Percentiles rank a stretch among this genome's conserved stretches.
These are phyloP conservation scores for Sphaerosporella brunnea DNA, from an alignment of 495 filamentous ascomycete species.

Conservation along the genomic window DNA sequence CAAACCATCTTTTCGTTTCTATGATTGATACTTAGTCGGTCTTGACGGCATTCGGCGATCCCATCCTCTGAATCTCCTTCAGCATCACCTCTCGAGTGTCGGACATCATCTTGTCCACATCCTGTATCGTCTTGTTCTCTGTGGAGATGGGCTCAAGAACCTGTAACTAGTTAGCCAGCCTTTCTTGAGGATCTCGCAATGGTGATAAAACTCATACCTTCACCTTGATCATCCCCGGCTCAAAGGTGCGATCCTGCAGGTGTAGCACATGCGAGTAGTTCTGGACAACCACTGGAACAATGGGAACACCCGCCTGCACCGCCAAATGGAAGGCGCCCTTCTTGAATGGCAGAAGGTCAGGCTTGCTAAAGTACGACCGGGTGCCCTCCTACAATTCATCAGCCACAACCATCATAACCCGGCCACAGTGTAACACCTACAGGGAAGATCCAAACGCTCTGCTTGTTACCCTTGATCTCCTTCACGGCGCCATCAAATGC, in stretches of 20 bases:
- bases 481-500: slow-evolving; percentile 69
- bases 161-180: slow-evolving; percentile 28
- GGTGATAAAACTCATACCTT: slow-evolving; percentile 47
- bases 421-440: too few relatives aligned
- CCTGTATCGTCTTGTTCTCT: slow-evolving; percentile 51
- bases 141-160: slow-evolving; percentile 73
- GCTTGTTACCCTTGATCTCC: slow-evolving; percentile 54
- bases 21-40: not conserved
- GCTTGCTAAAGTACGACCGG: slow-evolving; percentile 65
- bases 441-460: slow-evolving; percentile 86
- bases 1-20: not conserved
- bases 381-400: slow-evolving; percentile 75
- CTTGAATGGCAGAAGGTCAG: slow-evolving; percentile 77
- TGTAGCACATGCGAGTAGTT: slow-evolving; percentile 79
- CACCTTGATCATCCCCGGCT: slow-evolving; percentile 55
- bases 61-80: slow-evolving; percentile 45
- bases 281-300: slow-evolving; percentile 70
- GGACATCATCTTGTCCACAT: slow-evolving; percentile 64
- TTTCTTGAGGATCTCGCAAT: not conserved
- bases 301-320: slow-evolving; percentile 79
- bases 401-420: too few relatives aligned
- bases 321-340: slow-evolving; percentile 96
- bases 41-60: slow-evolving; percentile 2
- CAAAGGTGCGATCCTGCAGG: slow-evolving; percentile 49
- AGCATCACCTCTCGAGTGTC: slow-evolving; percentile 64